phyloP scores from a whole-genome alignment of 345 rosid genomes.

The Brassica napus region Da-Ae NC_063451.1:2003001-2003500 shows the following conservation, averaged over 20 bases:
- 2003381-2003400: not conserved
- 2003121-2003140: too few relatives aligned
- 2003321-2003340: slow-evolving; percentile 42
- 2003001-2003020: too few relatives aligned
- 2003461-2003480: slow-evolving; percentile 83
- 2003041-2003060: too few relatives aligned
- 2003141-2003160: too few relatives aligned
- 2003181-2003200: too few relatives aligned
- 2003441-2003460: slow-evolving; percentile 74
- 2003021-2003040: too few relatives aligned
- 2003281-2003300: not conserved
- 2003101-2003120: too few relatives aligned
- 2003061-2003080: too few relatives aligned
- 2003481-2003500: slow-evolving; percentile 71
- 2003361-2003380: not conserved
- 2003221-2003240: not conserved
- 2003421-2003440: slow-evolving; percentile 72
- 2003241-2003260: slow-evolving; percentile 19
- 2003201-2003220: not conserved
- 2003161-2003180: too few relatives aligned
- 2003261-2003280: slow-evolving; percentile 15
- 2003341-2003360: not conserved
- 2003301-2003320: slow-evolving; percentile 66
- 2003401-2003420: slow-evolving; percentile 59
- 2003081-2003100: too few relatives aligned